Evolutionary conservation across 768 basidiomycete genomes (phyloP).

Genomic region (Xanthoconium purpureum): DNA sequence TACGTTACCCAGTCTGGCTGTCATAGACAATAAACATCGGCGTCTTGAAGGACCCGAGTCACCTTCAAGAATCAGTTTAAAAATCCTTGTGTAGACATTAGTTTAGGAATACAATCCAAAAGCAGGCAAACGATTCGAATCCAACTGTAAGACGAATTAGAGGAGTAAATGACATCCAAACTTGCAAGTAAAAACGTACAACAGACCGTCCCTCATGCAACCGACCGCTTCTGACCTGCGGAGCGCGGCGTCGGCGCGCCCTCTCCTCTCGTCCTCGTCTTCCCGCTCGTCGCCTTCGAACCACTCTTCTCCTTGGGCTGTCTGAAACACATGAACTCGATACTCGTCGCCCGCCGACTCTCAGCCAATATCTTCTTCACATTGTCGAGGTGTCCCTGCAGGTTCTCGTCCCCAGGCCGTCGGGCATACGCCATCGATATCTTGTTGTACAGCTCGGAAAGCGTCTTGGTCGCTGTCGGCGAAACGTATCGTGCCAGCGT

Average conservation of each 20-base stretch:
- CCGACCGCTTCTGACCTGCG: conserved; percentile 21
- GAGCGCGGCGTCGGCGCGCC: conserved; percentile 9
- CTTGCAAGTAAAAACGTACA: neutral
- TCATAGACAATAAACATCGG: too few species aligned
- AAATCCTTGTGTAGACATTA: too few species aligned
- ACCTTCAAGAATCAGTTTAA: too few species aligned
- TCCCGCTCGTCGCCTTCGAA: conserved; percentile 14
- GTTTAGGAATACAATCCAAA: too few species aligned
- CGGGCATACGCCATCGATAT: conserved; percentile 92
- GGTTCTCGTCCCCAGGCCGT: conserved; percentile 78
- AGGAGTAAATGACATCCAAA: neutral
- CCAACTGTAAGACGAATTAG: too few species aligned
- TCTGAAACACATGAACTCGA: conserved; percentile 94
- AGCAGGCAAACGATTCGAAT: too few species aligned
- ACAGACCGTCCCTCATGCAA: neutral
- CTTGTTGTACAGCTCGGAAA: conserved; percentile 90
- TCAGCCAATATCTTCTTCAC: conserved; percentile 90
- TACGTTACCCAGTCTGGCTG: too few species aligned
- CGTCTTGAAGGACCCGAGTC: too few species aligned
- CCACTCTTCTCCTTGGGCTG: conserved; percentile 50
- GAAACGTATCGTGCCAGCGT: conserved; percentile 88
- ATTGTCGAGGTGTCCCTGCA: conserved; percentile 84
- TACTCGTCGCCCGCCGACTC: conserved; percentile 84
- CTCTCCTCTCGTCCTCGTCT: conserved; percentile 20
- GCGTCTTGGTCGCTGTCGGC: conserved; percentile 70